phyloP scores from a whole-genome alignment of 208 protist genomes.

The Leptomonas seymouri region DNA sequence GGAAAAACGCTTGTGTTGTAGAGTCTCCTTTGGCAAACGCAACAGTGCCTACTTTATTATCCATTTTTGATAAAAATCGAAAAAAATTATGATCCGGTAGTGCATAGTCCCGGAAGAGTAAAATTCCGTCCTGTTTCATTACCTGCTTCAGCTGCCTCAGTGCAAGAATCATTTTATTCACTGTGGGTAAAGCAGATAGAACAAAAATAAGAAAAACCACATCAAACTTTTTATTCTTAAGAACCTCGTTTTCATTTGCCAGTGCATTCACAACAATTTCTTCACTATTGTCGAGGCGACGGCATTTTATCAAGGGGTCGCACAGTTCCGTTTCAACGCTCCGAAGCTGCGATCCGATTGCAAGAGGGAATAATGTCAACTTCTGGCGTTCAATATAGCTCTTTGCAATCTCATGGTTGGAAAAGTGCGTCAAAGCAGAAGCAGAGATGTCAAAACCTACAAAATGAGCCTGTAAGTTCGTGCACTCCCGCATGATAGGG shows the following conservation, averaged over 20 bases:
- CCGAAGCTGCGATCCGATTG: constrained; percentile 5
- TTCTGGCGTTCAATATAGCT: constrained; percentile 17
- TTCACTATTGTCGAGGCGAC: constrained; percentile 21
- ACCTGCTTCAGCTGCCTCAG: constrained; percentile 43
- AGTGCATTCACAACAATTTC: constrained; percentile 35
- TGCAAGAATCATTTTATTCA: constrained; percentile 59
- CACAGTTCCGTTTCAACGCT: not conserved
- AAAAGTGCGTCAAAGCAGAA: constrained; percentile 50
- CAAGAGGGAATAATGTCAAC: constrained; percentile 50
- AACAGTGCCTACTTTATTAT: constrained; percentile 28
- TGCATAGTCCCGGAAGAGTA: constrained; percentile 82
- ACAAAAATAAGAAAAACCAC: constrained; percentile 83
- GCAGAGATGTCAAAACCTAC: constrained; percentile 71
- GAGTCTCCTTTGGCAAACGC: constrained; percentile 74
- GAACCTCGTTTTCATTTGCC: constrained; percentile 12
- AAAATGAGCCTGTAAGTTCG: constrained; percentile 40
- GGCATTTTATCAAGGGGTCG: constrained; percentile 24
- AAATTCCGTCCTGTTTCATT: constrained; percentile 50
- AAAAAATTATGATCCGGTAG: constrained; percentile 83
- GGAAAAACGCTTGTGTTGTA: constrained; percentile 82
- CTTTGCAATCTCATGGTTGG: constrained; percentile 45
- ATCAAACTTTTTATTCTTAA: constrained; percentile 38
- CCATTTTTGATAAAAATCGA: constrained; percentile 60
- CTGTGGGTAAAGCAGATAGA: constrained; percentile 62
- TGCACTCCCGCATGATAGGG: constrained; percentile 62